Evolutionary conservation across 1,284 basidiomycete species (phyloP).

Genomic region (Heterobasidion irregulare): DNA sequence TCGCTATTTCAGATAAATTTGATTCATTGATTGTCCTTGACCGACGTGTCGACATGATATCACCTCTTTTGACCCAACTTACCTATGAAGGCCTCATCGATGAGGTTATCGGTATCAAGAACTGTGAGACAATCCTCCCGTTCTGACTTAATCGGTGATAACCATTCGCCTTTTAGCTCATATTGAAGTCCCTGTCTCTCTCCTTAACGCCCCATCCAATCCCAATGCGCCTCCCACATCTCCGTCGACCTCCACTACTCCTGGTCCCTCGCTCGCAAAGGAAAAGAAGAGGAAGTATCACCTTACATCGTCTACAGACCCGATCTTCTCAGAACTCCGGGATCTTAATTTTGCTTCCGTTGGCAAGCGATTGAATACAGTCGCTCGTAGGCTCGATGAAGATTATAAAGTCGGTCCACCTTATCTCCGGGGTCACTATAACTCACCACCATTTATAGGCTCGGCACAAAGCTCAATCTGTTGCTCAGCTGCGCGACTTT

Average conservation of each 20-base stretch:
- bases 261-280: constrained; percentile 42
- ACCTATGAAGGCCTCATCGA: constrained; percentile 98
- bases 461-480: constrained; percentile 80
- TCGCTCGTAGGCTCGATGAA: constrained; percentile 82
- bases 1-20: constrained; percentile 49
- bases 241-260: constrained; percentile 30
- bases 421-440: neutral
- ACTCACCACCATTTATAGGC: constrained; percentile 30
- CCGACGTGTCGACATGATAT: constrained; percentile 91
- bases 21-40: constrained; percentile 90
- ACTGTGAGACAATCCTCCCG: constrained; percentile 46
- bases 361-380: constrained; percentile 73
- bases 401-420: constrained; percentile 70
- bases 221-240: constrained; percentile 31
- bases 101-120: constrained; percentile 85
- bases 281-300: constrained; percentile 86
- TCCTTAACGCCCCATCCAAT: constrained; percentile 48
- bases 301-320: constrained; percentile 70
- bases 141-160: constrained; percentile 1
- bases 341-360: constrained; percentile 95
- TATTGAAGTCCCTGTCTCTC: constrained; percentile 80
- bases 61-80: constrained; percentile 90
- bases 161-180: constrained; percentile 48
- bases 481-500: constrained; percentile 89
- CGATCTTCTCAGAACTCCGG: constrained; percentile 78